These are phyloP conservation scores for Blastobotrys persicus DNA, from an alignment of 1,139 yeast species.

Conservation along the genomic window DNA sequence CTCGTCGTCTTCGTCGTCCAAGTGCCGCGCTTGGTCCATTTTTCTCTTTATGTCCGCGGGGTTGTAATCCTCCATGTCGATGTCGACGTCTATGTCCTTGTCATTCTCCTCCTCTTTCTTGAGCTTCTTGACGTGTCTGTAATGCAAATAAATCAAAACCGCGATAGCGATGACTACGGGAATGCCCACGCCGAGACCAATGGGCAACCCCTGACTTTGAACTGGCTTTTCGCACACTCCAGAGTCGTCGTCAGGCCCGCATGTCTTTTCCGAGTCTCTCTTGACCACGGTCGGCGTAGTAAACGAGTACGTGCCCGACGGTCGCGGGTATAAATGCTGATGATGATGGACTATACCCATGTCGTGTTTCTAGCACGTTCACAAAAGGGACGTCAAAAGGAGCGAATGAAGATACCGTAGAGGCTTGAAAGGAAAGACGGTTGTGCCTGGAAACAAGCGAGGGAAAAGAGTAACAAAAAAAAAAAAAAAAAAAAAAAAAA, in stretches of 20 bases:
- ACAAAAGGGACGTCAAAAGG: background rate
- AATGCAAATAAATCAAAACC: constrained; percentile 35
- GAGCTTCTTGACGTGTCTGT: constrained; percentile 34
- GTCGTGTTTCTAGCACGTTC: background rate
- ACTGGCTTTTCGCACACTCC: constrained; percentile 33
- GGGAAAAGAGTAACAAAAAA: background rate
- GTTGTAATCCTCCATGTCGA: constrained; percentile 28
- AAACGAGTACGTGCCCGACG: background rate
- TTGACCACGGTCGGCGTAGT: background rate
- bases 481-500: background rate
- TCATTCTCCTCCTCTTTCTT: constrained; percentile 38
- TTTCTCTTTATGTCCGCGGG: constrained; percentile 3
- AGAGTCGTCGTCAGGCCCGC: constrained; percentile 24
- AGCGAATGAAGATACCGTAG: background rate
- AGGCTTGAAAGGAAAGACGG: constrained; percentile 3
- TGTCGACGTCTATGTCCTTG: constrained; percentile 38
- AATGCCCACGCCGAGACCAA: constrained; percentile 42
- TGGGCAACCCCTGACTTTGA: constrained; percentile 35
- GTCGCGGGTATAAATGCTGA: background rate
- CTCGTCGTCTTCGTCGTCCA: constrained; percentile 5
- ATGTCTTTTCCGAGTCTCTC: constrained; percentile 10
- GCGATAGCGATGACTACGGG: constrained; percentile 37
- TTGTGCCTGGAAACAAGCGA: background rate
- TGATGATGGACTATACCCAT: constrained; percentile 4
- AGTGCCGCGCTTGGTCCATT: background rate